Percentiles rank a stretch among this genome's conserved stretches.
Evolutionary conservation across 306 rosid genomes (phyloP).

Genomic region (Rosa chinensis): DNA sequence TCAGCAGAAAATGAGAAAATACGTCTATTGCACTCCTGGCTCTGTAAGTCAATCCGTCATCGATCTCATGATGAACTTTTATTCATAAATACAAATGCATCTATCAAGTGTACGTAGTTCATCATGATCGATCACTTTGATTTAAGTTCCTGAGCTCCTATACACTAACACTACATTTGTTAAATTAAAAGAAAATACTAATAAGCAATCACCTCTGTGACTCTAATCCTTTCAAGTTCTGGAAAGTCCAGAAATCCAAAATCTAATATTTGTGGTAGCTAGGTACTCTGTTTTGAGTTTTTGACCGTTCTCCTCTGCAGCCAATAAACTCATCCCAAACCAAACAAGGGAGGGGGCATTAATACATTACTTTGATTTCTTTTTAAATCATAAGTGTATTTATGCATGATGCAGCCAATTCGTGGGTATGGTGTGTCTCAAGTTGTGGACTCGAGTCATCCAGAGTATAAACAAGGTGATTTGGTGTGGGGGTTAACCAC

Average conservation of each 20-base stretch:
- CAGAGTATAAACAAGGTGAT: slow-evolving; percentile 47
- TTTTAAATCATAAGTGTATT: neutral
- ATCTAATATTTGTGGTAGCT: too few species aligned
- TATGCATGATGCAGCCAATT: slow-evolving; percentile 14
- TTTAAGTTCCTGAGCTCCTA: too few species aligned
- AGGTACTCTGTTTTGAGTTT: too few species aligned
- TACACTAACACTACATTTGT: too few species aligned
- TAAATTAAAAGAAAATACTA: too few species aligned
- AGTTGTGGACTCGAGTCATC: slow-evolving; percentile 49
- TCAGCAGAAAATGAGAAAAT: neutral
- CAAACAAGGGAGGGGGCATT: neutral
- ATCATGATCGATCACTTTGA: too few species aligned
- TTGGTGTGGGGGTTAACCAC: slow-evolving; percentile 43
- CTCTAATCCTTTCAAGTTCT: too few species aligned
- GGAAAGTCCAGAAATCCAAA: too few species aligned
- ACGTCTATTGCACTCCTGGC: neutral
- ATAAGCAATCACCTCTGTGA: too few species aligned
- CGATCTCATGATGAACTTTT: too few species aligned
- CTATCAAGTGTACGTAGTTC: neutral
- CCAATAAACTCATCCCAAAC: too few species aligned
- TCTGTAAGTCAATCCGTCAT: neutral
- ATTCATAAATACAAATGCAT: neutral
- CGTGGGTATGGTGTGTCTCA: slow-evolving; percentile 43
- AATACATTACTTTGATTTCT: neutral
- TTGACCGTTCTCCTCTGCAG: too few species aligned